Evolutionary conservation across 352 stramenopile species (phyloP).

Genomic region (Hyphochytrium catenoides): DNA sequence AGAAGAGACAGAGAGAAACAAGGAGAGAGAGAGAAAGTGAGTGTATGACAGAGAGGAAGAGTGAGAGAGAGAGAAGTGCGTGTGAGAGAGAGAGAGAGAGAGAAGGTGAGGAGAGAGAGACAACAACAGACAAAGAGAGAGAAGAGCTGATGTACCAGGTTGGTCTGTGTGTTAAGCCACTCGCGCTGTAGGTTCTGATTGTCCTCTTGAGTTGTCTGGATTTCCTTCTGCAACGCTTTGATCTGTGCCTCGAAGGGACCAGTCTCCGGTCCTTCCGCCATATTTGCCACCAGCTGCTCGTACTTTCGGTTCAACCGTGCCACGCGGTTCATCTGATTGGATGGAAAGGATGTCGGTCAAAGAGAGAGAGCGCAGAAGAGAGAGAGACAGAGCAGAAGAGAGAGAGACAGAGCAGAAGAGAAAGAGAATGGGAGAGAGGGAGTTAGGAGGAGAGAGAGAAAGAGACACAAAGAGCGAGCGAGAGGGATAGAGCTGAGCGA

Average conservation of each 20-base stretch:
- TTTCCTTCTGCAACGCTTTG: slow-evolving; percentile 72
- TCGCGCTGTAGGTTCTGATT: slow-evolving; percentile 57
- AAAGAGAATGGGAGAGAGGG: neutral
- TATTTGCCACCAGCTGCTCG: slow-evolving; percentile 62
- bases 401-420: no score
- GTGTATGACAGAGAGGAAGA: no score
- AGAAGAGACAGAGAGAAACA: no score
- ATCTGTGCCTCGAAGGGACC: slow-evolving; percentile 78
- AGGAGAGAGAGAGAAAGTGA: no score
- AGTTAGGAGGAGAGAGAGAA: neutral
- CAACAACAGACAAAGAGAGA: no score
- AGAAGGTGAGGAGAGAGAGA: no score
- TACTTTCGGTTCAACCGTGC: slow-evolving; percentile 84
- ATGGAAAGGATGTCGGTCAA: neutral
- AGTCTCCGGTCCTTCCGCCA: slow-evolving; percentile 64
- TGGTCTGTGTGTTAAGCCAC: slow-evolving; percentile 71
- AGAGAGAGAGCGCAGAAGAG: neutral
- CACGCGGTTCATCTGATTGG: slow-evolving; percentile 61
- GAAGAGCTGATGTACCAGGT: slow-evolving; percentile 18
- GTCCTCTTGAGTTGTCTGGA: slow-evolving; percentile 24
- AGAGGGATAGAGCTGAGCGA: no score
- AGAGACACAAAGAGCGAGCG: no score
- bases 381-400: neutral
- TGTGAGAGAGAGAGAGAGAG: no score
- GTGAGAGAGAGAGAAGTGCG: no score